Evolutionary conservation across 192 early-diverging fungal species (phyloP), one percentile per base, ranked within the genome.

Genomic region (Backusella morwellensis): DNA sequence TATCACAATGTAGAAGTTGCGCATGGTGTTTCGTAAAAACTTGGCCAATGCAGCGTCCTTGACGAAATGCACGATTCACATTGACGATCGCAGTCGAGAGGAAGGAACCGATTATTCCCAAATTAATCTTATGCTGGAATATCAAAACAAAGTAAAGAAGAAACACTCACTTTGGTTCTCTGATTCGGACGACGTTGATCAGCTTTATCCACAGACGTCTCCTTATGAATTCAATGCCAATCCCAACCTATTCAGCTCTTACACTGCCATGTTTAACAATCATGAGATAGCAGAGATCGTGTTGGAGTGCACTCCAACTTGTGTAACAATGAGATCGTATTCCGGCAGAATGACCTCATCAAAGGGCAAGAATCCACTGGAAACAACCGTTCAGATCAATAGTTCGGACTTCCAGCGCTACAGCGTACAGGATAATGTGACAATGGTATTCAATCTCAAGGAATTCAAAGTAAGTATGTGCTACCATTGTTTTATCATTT

Each of bases 1-100:
- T 40, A 12, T 38, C 12, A 40, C 3, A 40, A 40, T 11, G 38
- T 40, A 63, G 56, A 63, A 63, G 4, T 14, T 63, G 29, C 56
- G 56, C 56, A 63, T 63, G 56, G 23, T 63, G 26, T 63, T 63
- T 63, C 56, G 56, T 29, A 63, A 63, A 63, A 63, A 63, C 26
- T 23, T 63, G 12, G 56, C 26, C 9, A 63, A 63, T 26, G 56
- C 23, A 29, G 56, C 56, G 11, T 63, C 56, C 2, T 29, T 63
- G n/a, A 12, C 26, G 56, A 63, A 63, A 63, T 63, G 56, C 23
- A 63, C 23, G 4, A 29, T 63, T 63, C 56, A 63, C 8, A 63
- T 63, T 63, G 56, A 63, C 56, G 56, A 63, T 63, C 23, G 56
- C 26, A 63, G 56, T 12, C 12, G 9, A 23, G 23, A 63, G 14